These are phyloP conservation scores for Penicillium diatomitis DNA, from an alignment of 495 filamentous ascomycete genomes.

Conservation along the genomic window DNA sequence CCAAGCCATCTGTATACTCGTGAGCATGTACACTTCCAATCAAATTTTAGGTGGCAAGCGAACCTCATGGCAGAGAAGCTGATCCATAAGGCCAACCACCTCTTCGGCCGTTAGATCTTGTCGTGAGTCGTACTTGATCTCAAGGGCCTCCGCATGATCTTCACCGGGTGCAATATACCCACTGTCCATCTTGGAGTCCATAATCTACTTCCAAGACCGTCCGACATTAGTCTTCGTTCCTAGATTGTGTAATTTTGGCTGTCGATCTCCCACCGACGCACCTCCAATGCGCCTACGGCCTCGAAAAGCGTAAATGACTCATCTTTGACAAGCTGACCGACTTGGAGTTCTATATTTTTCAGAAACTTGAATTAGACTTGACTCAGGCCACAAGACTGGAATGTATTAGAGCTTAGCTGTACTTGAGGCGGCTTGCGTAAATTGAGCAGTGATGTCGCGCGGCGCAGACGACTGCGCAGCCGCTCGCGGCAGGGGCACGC, in stretches of 20 bases:
- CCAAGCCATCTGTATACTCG: constrained; percentile 73
- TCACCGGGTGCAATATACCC: constrained; percentile 70
- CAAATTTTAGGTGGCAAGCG: neutral
- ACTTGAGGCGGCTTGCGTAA: constrained; percentile 63
- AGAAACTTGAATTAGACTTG: neutral
- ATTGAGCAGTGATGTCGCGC: constrained; percentile 70
- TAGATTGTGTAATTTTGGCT: neutral
- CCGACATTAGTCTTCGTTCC: constrained; percentile 6
- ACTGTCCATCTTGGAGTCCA: constrained; percentile 98
- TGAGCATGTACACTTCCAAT: constrained; percentile 11
- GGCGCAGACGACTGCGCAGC: constrained; percentile 42
- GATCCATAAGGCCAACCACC: constrained; percentile 88
- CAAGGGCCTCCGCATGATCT: constrained; percentile 47
- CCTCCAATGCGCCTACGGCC: constrained; percentile 90
- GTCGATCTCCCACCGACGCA: constrained; percentile 30
- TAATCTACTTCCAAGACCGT: constrained; percentile 53
- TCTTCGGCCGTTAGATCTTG: constrained; percentile 63
- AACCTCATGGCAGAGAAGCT: constrained; percentile 83
- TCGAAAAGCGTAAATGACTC: constrained; percentile 88
- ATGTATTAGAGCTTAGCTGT: constrained; percentile 11
- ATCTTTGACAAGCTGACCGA: constrained; percentile 88
- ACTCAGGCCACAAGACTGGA: neutral
- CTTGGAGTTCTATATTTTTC: constrained; percentile 49
- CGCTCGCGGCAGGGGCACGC: constrained; percentile 25
- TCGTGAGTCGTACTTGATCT: constrained; percentile 77